Percentiles rank a stretch among this genome's conserved stretches.
Conservation (phyloP, 352 stramenopile genomes). For the Globisporangium echinulatum region DNA sequence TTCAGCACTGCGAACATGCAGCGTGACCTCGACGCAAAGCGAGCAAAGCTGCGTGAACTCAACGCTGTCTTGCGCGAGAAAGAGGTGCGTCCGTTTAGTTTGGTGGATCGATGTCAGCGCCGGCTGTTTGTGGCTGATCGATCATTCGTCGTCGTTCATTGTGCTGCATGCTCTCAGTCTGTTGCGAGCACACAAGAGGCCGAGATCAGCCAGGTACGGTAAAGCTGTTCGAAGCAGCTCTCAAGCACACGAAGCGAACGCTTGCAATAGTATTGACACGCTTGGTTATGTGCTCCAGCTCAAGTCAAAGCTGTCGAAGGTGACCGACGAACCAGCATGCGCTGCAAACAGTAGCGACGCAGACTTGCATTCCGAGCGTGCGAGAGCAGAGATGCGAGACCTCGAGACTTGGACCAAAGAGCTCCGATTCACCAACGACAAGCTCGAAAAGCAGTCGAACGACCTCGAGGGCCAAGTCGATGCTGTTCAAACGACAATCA, state of each 20-base stretch:
- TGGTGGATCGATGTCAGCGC: too few relatives aligned
- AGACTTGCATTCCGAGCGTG: background rate
- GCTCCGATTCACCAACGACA: background rate
- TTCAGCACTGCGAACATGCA: conserved; percentile 7
- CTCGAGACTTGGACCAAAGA: conserved; percentile 1
- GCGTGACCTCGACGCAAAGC: conserved; percentile 7
- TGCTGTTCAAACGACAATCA: background rate
- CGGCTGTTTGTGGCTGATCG: background rate
- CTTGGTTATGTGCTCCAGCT: background rate
- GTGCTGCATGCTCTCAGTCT: background rate
- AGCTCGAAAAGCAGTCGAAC: background rate
- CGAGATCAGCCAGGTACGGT: conserved; percentile 5
- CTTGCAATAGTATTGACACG: background rate
- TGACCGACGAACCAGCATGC: background rate
- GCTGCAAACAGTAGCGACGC: background rate
- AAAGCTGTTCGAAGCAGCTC: background rate
- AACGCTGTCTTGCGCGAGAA: conserved; percentile 5
- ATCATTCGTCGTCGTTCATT: background rate
- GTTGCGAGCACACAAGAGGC: conserved; percentile 3
- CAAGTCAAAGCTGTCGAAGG: conserved; percentile 3
- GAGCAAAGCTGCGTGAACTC: conserved; percentile 4
- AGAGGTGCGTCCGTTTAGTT: conserved; percentile 5
- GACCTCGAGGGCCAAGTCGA: background rate
- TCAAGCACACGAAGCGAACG: background rate
- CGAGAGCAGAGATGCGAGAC: conserved; percentile 1